A percentile compares a stretch with the other conserved stretches of the same genome.
Conservation (phyloP, 345 rosid genomes). For the Mangifera indica region DNA sequence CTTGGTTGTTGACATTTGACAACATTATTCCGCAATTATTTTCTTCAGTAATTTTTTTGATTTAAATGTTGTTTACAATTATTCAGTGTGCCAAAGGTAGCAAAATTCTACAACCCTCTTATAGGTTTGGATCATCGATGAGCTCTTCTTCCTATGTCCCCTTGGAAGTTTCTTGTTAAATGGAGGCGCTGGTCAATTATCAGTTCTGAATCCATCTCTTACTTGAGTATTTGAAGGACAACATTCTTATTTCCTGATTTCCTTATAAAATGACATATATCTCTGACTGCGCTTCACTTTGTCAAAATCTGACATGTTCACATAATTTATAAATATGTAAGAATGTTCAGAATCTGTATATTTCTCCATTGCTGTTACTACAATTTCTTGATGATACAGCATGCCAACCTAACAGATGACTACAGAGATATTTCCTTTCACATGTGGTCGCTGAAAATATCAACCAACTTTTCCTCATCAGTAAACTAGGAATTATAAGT, state of each 20-base stretch:
- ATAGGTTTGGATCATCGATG: slow-evolving; percentile 68
- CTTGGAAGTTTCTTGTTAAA: slow-evolving; percentile 74
- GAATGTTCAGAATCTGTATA: neutral
- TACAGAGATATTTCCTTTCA: too few relatives aligned
- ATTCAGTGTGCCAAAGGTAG: slow-evolving; percentile 65
- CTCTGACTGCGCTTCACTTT: neutral
- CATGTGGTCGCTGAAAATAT: too few relatives aligned
- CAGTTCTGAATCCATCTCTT: slow-evolving; percentile 65
- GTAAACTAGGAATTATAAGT: too few relatives aligned
- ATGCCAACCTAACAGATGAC: too few relatives aligned
- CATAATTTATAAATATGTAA: slow-evolving; percentile 2
- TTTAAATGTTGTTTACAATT: neutral
- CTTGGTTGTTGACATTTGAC: neutral
- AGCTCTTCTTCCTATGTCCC: slow-evolving; percentile 77
- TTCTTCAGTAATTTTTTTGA: neutral
- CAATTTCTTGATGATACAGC: too few relatives aligned
- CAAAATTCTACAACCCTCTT: slow-evolving; percentile 78
- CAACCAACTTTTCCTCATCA: too few relatives aligned
- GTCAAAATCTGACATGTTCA: neutral
- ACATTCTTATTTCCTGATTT: slow-evolving; percentile 10
- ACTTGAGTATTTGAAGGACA: slow-evolving; percentile 27
- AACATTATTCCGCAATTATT: neutral
- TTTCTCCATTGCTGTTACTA: too few relatives aligned
- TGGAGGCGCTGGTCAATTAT: slow-evolving; percentile 85
- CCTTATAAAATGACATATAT: neutral